Evolutionary conservation across 257 asterid genomes (phyloP), one percentile per base, ranked within the genome.

Genomic region (Verbascum thapsus): DNA sequence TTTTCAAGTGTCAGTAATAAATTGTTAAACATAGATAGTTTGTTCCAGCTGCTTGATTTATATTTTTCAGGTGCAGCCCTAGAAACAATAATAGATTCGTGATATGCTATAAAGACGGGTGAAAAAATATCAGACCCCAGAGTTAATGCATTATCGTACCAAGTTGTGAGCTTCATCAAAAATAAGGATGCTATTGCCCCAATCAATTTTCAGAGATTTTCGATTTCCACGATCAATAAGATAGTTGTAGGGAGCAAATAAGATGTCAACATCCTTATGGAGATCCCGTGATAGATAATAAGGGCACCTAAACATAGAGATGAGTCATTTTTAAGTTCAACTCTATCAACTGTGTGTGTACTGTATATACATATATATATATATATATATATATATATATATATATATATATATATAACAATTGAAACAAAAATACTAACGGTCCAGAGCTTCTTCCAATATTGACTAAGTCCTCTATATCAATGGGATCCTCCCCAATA

Each of bases 161-260:
- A 92, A 78, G 87, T 92, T 92, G 81, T 92, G 99, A 74, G 99
- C 99, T 83, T 92, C 99, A 78, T 92, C 99, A 74, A 92, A 92
- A 72, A 92, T 89, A 58, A 92, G 95, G 71, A 87, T 81, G 83
- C 96, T 83, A 72, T 76, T 84, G 41, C 57, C 58, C 99, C 96
- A 89, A 68, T 82, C 83, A 42, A 83, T 79, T 67, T 75, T 80
- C 71, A 89, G 69, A 56, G 91, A 76, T 64, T 81, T 87, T 64
- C 96, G 75, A 71, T 79, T 71, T 60, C 85, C 88, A 42, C 87
- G 95, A 62, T 92, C 97, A 63, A 92, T 89, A 66, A 92, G 99
- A 77, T 92, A 92, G 78, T 92, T 92, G 88, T 92, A 92, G 68
- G 99, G 99, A 7, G 94, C 96, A 81, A 92, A 92, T 80, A 92